Base-by-base conservation (phyloP, 208 protist species). In the Trypanosoma theileri region DNA sequence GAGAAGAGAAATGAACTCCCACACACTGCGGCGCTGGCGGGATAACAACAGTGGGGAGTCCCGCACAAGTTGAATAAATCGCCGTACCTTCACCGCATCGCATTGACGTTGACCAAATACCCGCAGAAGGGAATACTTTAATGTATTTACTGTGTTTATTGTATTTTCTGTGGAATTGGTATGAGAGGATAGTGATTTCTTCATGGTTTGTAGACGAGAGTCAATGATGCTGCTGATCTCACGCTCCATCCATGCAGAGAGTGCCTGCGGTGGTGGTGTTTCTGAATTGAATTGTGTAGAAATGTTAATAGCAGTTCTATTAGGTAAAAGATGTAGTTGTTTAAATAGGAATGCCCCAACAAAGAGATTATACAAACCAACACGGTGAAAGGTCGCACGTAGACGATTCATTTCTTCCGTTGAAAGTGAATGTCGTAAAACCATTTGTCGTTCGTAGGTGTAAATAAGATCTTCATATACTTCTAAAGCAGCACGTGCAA, bases 381-480 rank as follows among this genome's bases (percentile, higher is more conserved):
- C 71, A 28, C 55, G 69, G 1, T 66, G 40, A 31, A 93, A 64
- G 3, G 52, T 70, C 8, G 75, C 40, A 41, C 35, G 21, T 21
- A 93, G 79, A 12, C 74, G 61, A 17, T 56, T n/a, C 50, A 75
- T 69, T 48, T 93, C 87, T 2, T 40, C 31, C 16, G 16, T 26
- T 6, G 52, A 68, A 21, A 88, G 40, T 14, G 58, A 69, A 10
- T 69, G 59, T 42, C 73, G 78, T 24, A 88, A 31, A 21, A 88
- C 64, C 12, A 65, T 72, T 58, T 84, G 84, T 42, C 77, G 73
- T 68, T 91, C 82, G 41, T 82, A 86, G 44, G 85, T 69, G 66
- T 81, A 88, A 53, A 85, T 77, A 19, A 93, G 40, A 42, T 90
- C 80, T n/a, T 75, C 59, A 69, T 93, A 93, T 16, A 89, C 82